Conservation (phyloP, 768 basidiomycete species). For the Trichaptum fuscoviolaceum region DNA sequence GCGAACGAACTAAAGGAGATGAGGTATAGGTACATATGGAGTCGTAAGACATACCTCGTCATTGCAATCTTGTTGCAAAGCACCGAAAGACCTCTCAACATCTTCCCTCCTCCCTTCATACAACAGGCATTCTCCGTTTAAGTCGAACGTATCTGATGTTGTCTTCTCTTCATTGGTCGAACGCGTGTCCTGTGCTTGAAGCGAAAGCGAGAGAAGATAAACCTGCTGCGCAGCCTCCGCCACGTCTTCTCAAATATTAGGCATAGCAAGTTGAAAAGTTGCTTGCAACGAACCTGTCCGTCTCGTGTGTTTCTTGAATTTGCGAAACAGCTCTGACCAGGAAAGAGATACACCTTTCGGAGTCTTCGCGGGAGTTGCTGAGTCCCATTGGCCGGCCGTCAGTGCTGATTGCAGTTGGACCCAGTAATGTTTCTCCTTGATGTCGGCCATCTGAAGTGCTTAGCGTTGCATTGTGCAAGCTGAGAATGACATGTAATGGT, state of each 20-base stretch:
- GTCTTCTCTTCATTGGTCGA: conserved; percentile 34
- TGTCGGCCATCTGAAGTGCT: conserved; percentile 30
- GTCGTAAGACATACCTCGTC: neutral
- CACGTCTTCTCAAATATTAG: neutral
- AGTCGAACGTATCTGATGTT: conserved; percentile 32
- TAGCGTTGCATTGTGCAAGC: neutral
- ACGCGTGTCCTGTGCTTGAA: neutral
- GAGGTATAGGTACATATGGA: neutral
- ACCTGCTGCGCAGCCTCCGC: neutral
- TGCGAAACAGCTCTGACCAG: conserved; percentile 78
- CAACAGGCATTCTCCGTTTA: conserved; percentile 56
- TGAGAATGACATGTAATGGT: neutral
- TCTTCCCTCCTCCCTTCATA: conserved; percentile 54
- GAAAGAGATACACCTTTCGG: conserved; percentile 47
- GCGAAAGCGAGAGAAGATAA: conserved; percentile 2
- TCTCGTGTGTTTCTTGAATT: conserved; percentile 79
- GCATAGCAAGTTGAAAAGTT: neutral
- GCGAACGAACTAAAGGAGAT: conserved; percentile 47
- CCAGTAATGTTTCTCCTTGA: conserved; percentile 78
- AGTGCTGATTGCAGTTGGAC: conserved; percentile 64
- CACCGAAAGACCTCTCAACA: conserved; percentile 47
- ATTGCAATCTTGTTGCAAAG: conserved; percentile 26
- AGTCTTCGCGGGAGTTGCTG: conserved; percentile 53
- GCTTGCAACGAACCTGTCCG: conserved; percentile 44
- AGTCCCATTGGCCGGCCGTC: conserved; percentile 70